phyloP scores from a whole-genome alignment of 163 green algal genomes.

The Chlamydomonas reinhardtii region DNA sequence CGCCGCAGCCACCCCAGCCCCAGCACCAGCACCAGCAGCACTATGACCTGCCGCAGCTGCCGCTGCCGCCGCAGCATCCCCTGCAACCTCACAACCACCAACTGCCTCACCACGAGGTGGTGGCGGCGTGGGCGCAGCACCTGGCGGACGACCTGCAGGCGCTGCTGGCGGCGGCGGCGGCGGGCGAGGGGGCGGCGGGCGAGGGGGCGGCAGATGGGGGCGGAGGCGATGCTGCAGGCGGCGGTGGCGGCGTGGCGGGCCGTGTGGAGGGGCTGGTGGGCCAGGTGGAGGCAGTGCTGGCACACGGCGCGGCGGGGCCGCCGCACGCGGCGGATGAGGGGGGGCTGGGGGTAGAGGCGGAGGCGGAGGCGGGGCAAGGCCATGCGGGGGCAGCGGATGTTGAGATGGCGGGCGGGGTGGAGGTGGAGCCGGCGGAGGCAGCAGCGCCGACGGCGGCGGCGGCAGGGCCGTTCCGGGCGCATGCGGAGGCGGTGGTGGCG shows the following conservation, averaged over 20 bases:
- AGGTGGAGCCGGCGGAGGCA: no score
- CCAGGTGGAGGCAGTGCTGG: background rate
- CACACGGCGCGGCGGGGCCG: no score
- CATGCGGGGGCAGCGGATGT: background rate
- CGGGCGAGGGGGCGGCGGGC: background rate
- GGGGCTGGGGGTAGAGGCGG: background rate
- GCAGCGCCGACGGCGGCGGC: no score
- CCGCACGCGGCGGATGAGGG: background rate
- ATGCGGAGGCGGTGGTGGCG: background rate
- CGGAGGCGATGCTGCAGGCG: background rate
- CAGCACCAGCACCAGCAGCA: background rate
- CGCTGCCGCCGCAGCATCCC: background rate
- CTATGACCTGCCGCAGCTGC: background rate
- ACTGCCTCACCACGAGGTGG: background rate
- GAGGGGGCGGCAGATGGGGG: background rate
- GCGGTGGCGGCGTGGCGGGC: background rate
- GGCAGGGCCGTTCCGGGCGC: background rate
- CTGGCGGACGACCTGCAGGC: slow-evolving; percentile 3
- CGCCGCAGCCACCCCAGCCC: no score
- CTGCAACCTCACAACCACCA: background rate
- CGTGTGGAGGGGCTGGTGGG: background rate
- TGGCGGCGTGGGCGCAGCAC: slow-evolving; percentile 29
- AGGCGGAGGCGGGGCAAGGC: background rate
- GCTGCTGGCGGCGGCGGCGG: background rate
- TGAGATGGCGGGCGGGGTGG: no score